phyloP scores from a whole-genome alignment of 805 yeast genomes.

The Saccharomycopsis fermentans region DNA sequence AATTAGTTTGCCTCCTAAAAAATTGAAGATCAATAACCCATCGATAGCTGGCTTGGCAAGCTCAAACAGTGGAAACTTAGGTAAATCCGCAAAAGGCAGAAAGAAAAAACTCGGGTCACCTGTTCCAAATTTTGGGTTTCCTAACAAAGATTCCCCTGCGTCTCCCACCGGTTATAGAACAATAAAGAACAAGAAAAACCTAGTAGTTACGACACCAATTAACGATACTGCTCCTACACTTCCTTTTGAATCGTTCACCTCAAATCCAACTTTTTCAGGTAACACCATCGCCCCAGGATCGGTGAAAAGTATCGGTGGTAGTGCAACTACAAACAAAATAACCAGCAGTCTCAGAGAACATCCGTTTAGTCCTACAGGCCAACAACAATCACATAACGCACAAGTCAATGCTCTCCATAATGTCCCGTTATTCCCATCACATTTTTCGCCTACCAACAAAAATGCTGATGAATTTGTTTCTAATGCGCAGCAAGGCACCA shows the following conservation, averaged over 20 bases:
- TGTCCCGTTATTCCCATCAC: neutral
- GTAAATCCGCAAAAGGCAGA: neutral
- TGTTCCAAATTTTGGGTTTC: neutral
- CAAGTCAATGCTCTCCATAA: neutral
- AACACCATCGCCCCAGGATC: neutral
- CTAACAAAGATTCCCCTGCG: neutral
- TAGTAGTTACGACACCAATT: neutral
- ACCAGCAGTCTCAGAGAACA: neutral
- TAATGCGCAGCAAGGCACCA: constrained; percentile 1
- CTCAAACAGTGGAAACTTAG: neutral
- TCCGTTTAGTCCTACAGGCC: neutral
- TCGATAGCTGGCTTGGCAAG: neutral
- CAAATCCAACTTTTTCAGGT: neutral
- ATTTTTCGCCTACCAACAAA: neutral
- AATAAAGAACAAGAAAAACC: neutral
- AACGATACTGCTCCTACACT: neutral
- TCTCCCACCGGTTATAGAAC: neutral
- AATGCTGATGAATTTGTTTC: neutral
- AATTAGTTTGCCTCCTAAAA: neutral
- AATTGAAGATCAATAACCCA: neutral
- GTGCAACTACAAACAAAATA: neutral
- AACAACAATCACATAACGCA: neutral
- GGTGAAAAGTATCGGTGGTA: neutral
- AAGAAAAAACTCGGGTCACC: neutral
- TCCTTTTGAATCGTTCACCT: neutral